Evolutionary conservation across 75 land plant species (phyloP), one percentile per base, ranked within the genome.

Genomic region (Pinus albicaulis): DNA sequence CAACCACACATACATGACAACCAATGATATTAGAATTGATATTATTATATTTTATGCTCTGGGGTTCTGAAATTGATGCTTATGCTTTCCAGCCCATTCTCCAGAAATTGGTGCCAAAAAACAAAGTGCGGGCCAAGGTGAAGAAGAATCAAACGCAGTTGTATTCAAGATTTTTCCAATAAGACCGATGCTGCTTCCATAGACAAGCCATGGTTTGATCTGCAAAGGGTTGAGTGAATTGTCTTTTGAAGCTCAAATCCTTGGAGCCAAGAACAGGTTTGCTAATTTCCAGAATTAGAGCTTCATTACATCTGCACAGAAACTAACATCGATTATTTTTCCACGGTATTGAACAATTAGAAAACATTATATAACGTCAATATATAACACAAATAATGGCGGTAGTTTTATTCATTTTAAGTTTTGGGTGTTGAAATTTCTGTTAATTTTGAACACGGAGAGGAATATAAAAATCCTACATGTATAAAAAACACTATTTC

Each of bases 81-180:
- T 80, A 90, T 89, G 38, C 84, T 63, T 77, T 87, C 2, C 36
- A 2, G 22, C 89, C 92, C 36, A 87, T 82, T 72, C 65, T 38
- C 92, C 92, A 90, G 71, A 82, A 90, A 23, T 80, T 78, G 15
- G 82, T 71, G 2, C 92, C 92, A 61, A 90, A 82, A 59, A 90
- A 13, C 69, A 90, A 41, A 14, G 85, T 87, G 14, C 79, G 61
- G 23, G 79, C 53, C 1, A 23, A 76, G 55, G 89, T 84, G 79
- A 90, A 84, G 48, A 87, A 72, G 36, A 89, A 56, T 53, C 92
- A 76, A 20, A 86, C 81, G 19, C 81, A 89, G 19, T 81, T 85
- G 69, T 92, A 89, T 31, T 76, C 56, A 3, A 91, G 87, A 73
- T 89, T 92, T 1, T 89, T 74, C 94, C 94, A 92, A 76, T 92